Evolutionary conservation across 2,329 filamentous ascomycete genomes (phyloP).

Genomic region (Phialemonium atrogriseum): DNA sequence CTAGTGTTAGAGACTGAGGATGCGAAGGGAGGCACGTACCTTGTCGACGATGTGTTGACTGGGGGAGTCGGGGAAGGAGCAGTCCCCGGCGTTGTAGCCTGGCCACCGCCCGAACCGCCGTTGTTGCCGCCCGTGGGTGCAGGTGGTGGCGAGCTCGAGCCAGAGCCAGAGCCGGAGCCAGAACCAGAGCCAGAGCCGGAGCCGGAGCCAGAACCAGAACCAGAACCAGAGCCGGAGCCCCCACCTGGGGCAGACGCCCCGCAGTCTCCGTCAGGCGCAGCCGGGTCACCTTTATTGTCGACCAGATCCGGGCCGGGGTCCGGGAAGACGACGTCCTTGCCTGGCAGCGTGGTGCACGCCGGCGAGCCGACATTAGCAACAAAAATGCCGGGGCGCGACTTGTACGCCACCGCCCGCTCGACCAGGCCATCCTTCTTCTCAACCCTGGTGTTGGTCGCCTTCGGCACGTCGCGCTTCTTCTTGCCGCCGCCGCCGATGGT

Average conservation of each 20-base stretch:
- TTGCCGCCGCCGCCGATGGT: conserved; percentile 40
- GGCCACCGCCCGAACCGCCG: neutral
- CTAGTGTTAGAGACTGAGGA: neutral
- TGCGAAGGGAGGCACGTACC: neutral
- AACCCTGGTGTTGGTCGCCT: conserved; percentile 22
- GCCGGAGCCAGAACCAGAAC: conserved; percentile 3
- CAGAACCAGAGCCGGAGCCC: neutral
- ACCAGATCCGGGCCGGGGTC: conserved; percentile 15
- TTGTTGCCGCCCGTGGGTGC: neutral
- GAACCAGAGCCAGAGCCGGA: conserved; percentile 7
- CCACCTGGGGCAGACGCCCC: neutral
- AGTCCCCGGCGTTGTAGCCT: too few species aligned
- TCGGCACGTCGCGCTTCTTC: conserved; percentile 14
- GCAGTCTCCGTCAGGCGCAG: conserved; percentile 6
- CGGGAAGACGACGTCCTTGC: conserved; percentile 13
- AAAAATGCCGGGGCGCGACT: conserved; percentile 5
- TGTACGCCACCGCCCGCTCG: too few species aligned
- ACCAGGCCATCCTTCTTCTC: too few species aligned
- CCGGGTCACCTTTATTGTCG: conserved; percentile 11
- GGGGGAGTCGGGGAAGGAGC: too few species aligned
- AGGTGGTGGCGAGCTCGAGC: neutral
- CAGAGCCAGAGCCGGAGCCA: neutral
- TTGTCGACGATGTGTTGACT: neutral
- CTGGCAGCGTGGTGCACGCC: conserved; percentile 7
- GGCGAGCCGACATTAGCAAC: conserved; percentile 11